phyloP scores from a whole-genome alignment of 495 filamentous ascomycete genomes.

The Neurospora tetraspora region DNA sequence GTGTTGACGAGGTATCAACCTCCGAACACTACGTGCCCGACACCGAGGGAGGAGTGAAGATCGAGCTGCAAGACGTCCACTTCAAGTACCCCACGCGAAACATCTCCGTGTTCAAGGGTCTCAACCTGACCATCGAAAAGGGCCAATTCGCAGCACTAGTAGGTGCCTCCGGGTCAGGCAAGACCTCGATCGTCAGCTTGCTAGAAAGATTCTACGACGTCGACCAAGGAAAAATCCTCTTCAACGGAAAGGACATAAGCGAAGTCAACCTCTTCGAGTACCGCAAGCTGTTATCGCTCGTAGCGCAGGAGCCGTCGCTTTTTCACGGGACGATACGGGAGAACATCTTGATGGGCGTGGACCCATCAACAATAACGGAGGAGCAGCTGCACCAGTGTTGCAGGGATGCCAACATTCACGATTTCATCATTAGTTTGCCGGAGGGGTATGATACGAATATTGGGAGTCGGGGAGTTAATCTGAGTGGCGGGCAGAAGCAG shows the following conservation, averaged over 20 bases:
- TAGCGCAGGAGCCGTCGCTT: conserved; percentile 53
- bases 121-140: conserved; percentile 49
- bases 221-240: conserved; percentile 39
- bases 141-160: conserved; percentile 63
- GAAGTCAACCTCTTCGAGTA: conserved; percentile 37
- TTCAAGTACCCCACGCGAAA: conserved; percentile 52
- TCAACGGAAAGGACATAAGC: conserved; percentile 41
- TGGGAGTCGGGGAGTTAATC: conserved; percentile 49
- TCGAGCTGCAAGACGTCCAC: conserved; percentile 46
- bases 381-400: conserved; percentile 47
- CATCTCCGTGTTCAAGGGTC: conserved; percentile 37
- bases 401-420: conserved; percentile 49
- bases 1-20: not conserved
- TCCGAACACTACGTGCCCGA: conserved; percentile 19
- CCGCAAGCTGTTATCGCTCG: conserved; percentile 45
- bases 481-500: conserved; percentile 73
- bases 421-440: conserved; percentile 52
- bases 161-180: conserved; percentile 63
- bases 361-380: conserved; percentile 29
- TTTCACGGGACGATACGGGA: conserved; percentile 47
- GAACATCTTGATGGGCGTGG: conserved; percentile 46
- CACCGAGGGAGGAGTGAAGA: conserved; percentile 36
- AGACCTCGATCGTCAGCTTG: conserved; percentile 56
- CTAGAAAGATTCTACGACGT: conserved; percentile 56
- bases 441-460: conserved; percentile 51